Base-by-base conservation (phyloP, 2,329 filamentous ascomycete species). In the Alternaria consortialis region DNA sequence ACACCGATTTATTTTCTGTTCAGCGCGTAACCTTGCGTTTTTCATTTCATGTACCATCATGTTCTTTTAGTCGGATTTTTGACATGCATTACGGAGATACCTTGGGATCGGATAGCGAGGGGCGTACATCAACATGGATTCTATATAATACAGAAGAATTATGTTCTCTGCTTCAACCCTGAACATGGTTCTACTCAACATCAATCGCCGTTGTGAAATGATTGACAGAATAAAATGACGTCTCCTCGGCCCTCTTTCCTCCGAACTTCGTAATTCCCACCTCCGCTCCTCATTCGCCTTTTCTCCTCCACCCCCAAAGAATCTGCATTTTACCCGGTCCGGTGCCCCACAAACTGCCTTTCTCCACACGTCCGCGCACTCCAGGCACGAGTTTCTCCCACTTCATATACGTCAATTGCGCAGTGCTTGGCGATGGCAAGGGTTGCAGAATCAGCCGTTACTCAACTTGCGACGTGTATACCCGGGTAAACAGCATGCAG, bases 351-450 rank as follows among this genome's bases (percentile, higher is more conserved):
- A 25, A n/a, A n/a, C 25, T 44, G 12, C 13, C 32, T 34, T 34
- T 42, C 39, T 42, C 39, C 39, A 42, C 11, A 42, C 39, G 20
- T 42, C 39, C 39, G 39, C 32, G 32, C 39, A 42, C 20, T 42
- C 39, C 20, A 29, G 6, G 27, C 27, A 29, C 5, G 27, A 7
- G 27, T 29, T 29, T 15, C 15, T 25, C 25, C 9, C 20, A 23
- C 7, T 57, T 64, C 61, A 68, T 71, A 36, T 70, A 56, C 42
- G 51, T 43, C 63, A 62, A 65, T 64, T 62, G 53, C 46, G 39
- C 27, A 8, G 32, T 20, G 17, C 66, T 68, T 68, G 68, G 66
- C 66, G n/a, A 8, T 27, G 27, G 20, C 37, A 36, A 29, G 37
- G 57, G 60, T 56, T 48, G 60, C 50, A n/a, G 9, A 27, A 32